phyloP scores from a whole-genome alignment of 495 filamentous ascomycete genomes.

The Cercophora samala region DNA sequence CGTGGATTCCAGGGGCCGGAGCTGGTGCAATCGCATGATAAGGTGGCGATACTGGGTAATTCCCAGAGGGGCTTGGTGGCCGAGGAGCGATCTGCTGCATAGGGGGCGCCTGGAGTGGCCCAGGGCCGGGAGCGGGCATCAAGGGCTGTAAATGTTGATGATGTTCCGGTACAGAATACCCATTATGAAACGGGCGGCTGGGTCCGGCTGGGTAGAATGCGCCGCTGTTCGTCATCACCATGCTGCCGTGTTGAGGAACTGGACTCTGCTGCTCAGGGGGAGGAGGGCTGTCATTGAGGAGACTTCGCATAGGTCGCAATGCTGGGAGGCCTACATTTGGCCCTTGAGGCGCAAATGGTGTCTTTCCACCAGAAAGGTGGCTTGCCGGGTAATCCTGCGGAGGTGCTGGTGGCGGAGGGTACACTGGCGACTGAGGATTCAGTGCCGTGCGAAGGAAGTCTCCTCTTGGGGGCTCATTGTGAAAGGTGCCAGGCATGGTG shows the following conservation, averaged over 20 bases:
- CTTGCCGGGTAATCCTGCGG: constrained; percentile 9
- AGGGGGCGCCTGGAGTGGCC: constrained; percentile 16
- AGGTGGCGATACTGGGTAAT: background rate
- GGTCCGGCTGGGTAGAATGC: constrained; percentile 37
- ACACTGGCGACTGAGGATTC: constrained; percentile 32
- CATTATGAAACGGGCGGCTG: constrained; percentile 41
- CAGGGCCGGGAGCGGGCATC: constrained; percentile 25
- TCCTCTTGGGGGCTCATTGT: constrained; percentile 21
- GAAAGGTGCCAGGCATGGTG: constrained; percentile 1
- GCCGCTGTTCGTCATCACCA: constrained; percentile 41
- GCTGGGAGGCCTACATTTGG: constrained; percentile 37
- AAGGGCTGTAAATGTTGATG: constrained; percentile 20
- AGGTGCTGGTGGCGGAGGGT: constrained; percentile 9
- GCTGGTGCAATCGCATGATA: background rate
- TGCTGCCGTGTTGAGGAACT: constrained; percentile 24
- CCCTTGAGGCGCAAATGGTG: constrained; percentile 26
- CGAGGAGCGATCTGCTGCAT: background rate
- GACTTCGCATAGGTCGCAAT: constrained; percentile 38
- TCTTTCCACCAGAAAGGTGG: constrained; percentile 15
- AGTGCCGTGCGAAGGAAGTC: constrained; percentile 44
- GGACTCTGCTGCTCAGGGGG: constrained; percentile 30
- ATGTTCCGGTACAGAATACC: constrained; percentile 36
- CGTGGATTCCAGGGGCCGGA: background rate
- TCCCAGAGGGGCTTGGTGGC: constrained; percentile 1
- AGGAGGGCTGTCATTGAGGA: constrained; percentile 26